Percentiles rank a stretch among this genome's conserved stretches.
These are phyloP conservation scores for Brassica rapa DNA, from an alignment of 345 rosid species.

Conservation along the genomic window DNA sequence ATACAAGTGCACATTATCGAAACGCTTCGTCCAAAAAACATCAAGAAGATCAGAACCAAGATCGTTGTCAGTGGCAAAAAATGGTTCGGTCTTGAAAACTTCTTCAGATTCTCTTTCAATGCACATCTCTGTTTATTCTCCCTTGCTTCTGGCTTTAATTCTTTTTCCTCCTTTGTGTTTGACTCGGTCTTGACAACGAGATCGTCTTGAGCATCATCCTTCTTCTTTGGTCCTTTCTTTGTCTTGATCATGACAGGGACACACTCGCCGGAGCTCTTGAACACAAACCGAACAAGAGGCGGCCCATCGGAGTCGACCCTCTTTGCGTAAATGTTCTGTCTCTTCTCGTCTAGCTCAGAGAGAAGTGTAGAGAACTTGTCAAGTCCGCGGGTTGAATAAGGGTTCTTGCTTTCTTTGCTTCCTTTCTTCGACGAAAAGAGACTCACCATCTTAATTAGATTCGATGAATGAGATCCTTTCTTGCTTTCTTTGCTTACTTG, in stretches of 20 bases:
- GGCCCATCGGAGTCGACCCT: slow-evolving; percentile 45
- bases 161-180: slow-evolving; percentile 5
- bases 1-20: slow-evolving; percentile 60
- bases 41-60: slow-evolving; percentile 53
- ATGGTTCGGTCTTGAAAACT: slow-evolving; percentile 45
- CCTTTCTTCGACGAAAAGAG: slow-evolving; percentile 42
- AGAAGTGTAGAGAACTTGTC: slow-evolving; percentile 72
- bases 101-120: slow-evolving; percentile 31
- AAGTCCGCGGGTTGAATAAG: slow-evolving; percentile 64
- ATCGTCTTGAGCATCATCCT: background rate
- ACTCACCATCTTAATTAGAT: slow-evolving; percentile 15
- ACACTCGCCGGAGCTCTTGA: slow-evolving; percentile 39
- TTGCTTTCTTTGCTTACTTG: no score
- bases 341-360: slow-evolving; percentile 63
- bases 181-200: slow-evolving; percentile 2
- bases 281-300: slow-evolving; percentile 58
- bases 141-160: slow-evolving; percentile 4
- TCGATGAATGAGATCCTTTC: background rate
- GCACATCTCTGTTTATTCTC: slow-evolving; percentile 28
- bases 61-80: slow-evolving; percentile 49
- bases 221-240: slow-evolving; percentile 24
- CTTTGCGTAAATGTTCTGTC: slow-evolving; percentile 51
- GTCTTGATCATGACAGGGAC: slow-evolving; percentile 65
- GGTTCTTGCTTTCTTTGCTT: slow-evolving; percentile 49
- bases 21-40: slow-evolving; percentile 57